These are phyloP conservation scores for Paragyromitra xinjiangensis DNA, from an alignment of 495 filamentous ascomycete species.

Conservation along the genomic window DNA sequence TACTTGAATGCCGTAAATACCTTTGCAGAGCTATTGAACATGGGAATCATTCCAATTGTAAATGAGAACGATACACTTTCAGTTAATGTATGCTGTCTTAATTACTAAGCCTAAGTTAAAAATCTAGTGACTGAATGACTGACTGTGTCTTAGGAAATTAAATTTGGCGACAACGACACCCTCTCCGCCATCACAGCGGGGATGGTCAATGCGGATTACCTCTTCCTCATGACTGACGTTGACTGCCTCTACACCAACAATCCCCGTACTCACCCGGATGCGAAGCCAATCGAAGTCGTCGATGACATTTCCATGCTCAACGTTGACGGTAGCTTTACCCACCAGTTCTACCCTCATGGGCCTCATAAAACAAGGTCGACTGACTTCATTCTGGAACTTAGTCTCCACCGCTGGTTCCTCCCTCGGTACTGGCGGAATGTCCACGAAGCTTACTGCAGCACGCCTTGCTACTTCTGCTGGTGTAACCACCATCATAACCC, in stretches of 20 bases:
- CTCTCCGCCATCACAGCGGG: conserved; percentile 94
- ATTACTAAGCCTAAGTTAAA: not conserved
- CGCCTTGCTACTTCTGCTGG: conserved; percentile 92
- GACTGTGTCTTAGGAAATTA: conserved; percentile 76
- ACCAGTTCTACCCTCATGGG: not conserved
- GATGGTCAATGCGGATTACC: conserved; percentile 95
- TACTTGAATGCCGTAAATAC: conserved; percentile 97
- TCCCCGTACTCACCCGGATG: conserved; percentile 82
- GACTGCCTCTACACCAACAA: conserved; percentile 98
- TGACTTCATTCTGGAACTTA: conserved; percentile 42
- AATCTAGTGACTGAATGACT: conserved; percentile 23
- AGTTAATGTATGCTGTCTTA: conserved; percentile 69
- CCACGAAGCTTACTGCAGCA: conserved; percentile 95
- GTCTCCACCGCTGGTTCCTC: conserved; percentile 88
- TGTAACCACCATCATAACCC: conserved; percentile 93
- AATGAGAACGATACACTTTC: conserved; percentile 98
- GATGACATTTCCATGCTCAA: conserved; percentile 85
- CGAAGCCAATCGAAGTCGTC: conserved; percentile 88
- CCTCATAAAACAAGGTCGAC: not conserved
- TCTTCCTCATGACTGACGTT: conserved; percentile 99
- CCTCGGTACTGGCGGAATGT: conserved; percentile 96
- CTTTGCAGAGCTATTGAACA: conserved; percentile 83
- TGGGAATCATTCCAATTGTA: conserved; percentile 97
- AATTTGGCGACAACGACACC: conserved; percentile 99
- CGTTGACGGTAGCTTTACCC: conserved; percentile 70